A percentile compares a stretch with the other conserved stretches of the same genome.
Evolutionary conservation across 2,329 filamentous ascomycete species (phyloP).

Genomic region (Dothistroma pini): DNA sequence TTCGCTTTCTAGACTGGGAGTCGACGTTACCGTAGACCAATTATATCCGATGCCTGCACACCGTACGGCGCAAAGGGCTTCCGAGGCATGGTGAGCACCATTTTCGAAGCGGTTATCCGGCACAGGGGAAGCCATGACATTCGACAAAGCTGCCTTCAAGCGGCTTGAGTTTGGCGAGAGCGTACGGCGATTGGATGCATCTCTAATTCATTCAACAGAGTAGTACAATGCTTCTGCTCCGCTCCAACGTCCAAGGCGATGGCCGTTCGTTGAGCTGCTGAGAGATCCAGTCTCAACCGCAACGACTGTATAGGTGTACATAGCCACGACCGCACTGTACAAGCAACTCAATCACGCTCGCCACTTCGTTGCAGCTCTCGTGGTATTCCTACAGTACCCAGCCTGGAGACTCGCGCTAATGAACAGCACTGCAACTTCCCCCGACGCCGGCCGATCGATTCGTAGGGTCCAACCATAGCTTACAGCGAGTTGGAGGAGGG

Average conservation of each 20-base stretch:
- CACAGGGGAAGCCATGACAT: not conserved
- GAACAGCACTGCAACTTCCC: too few relatives aligned
- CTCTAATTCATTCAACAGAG: too few relatives aligned
- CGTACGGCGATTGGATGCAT: not conserved
- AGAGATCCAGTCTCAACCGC: too few relatives aligned
- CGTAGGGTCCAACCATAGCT: too few relatives aligned
- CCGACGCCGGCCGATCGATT: too few relatives aligned
- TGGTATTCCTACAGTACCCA: too few relatives aligned
- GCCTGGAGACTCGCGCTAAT: too few relatives aligned
- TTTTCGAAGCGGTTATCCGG: not conserved
- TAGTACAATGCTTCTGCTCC: not conserved
- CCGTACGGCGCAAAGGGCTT: too few relatives aligned
- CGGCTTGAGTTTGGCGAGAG: not conserved
- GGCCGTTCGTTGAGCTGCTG: too few relatives aligned
- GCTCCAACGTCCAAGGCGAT: too few relatives aligned
- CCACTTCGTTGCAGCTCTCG: too few relatives aligned
- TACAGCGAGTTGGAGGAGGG: not conserved
- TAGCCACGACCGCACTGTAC: not conserved
- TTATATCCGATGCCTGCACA: not conserved
- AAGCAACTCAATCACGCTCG: too few relatives aligned
- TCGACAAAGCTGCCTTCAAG: slow-evolving; percentile 3
- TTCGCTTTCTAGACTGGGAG: slow-evolving; percentile 70
- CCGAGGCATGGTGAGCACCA: not conserved
- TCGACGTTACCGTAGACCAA: not conserved
- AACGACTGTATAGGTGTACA: not conserved